These are phyloP conservation scores for Spencermartinsiella ligniputridi DNA, from an alignment of 1,139 yeast genomes.

Conservation along the genomic window DNA sequence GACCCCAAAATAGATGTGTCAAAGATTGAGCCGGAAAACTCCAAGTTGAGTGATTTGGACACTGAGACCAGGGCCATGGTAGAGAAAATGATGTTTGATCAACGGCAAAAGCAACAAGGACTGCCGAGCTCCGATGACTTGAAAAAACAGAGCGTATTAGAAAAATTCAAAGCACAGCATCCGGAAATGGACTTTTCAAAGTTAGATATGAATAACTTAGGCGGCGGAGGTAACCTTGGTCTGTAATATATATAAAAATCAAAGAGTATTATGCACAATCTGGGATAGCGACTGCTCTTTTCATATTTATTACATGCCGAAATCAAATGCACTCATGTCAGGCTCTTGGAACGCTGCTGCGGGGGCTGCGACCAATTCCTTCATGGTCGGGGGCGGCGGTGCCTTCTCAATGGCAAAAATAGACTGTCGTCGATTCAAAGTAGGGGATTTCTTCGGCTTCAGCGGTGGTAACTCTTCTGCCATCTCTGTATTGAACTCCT, in stretches of 20 bases:
- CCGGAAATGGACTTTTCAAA: conserved; percentile 41
- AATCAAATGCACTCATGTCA: conserved; percentile 73
- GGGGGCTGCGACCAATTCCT: conserved; percentile 41
- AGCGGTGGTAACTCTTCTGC: not conserved
- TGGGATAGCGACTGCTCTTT: no score
- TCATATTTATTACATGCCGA: conserved; percentile 56
- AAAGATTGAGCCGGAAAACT: conserved; percentile 40
- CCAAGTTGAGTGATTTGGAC: conserved; percentile 40
- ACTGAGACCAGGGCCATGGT: conserved; percentile 42
- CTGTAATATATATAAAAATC: no score
- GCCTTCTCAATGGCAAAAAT: not conserved
- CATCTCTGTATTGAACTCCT: not conserved
- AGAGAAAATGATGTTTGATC: conserved; percentile 47
- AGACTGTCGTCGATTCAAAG: not conserved
- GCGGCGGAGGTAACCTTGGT: no score
- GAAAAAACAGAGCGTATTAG: conserved; percentile 33
- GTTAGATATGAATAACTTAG: conserved; percentile 14
- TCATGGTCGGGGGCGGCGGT: not conserved
- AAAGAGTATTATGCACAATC: no score
- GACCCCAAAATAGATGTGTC: conserved; percentile 43
- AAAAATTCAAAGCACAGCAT: conserved; percentile 39
- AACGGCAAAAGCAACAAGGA: conserved; percentile 39
- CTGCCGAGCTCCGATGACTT: conserved; percentile 37
- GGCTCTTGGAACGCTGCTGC: conserved; percentile 64
- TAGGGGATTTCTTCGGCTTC: not conserved